Percentiles rank a stretch among this genome's conserved stretches.
These are phyloP conservation scores for Gossypium bickii DNA, from an alignment of 345 rosid genomes.

Conservation along the genomic window DNA sequence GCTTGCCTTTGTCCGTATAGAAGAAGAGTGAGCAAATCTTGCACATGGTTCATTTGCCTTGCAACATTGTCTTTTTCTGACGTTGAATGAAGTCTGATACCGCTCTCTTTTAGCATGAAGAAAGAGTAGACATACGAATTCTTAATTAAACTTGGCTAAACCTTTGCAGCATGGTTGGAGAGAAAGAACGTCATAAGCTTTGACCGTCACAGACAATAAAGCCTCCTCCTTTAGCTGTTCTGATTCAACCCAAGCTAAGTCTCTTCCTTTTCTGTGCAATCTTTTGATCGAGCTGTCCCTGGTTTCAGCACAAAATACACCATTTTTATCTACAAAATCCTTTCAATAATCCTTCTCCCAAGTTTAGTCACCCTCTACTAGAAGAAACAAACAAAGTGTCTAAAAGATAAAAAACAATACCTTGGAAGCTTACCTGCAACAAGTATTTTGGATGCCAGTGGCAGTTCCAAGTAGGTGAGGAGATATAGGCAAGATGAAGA, in stretches of 20 bases:
- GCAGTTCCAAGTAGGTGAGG: conserved; percentile 29
- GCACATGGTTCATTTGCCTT: conserved; percentile 13
- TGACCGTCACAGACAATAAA: conserved; percentile 17
- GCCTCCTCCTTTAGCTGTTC: conserved; percentile 27
- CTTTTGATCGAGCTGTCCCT: conserved; percentile 53
- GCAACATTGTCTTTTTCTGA: background rate
- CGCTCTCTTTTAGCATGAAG: background rate
- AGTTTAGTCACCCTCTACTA: conserved; percentile 28
- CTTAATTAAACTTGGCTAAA: background rate
- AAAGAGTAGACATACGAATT: background rate
- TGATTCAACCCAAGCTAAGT: conserved; percentile 31
- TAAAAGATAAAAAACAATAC: no score
- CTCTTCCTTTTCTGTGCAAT: conserved; percentile 34
- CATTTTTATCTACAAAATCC: conserved; percentile 25
- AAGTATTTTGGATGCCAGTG: conserved; percentile 11
- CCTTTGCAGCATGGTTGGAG: no score
- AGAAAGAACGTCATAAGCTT: no score
- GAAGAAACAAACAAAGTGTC: background rate
- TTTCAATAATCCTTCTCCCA: conserved; percentile 37
- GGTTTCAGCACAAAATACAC: conserved; percentile 34
- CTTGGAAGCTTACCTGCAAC: no score
- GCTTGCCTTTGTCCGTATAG: background rate
- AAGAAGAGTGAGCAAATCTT: background rate
- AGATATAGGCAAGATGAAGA: conserved; percentile 42
- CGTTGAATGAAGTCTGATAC: background rate